Base-by-base conservation (phyloP, 805 yeast genomes). In the Starmerella sp. region DNA sequence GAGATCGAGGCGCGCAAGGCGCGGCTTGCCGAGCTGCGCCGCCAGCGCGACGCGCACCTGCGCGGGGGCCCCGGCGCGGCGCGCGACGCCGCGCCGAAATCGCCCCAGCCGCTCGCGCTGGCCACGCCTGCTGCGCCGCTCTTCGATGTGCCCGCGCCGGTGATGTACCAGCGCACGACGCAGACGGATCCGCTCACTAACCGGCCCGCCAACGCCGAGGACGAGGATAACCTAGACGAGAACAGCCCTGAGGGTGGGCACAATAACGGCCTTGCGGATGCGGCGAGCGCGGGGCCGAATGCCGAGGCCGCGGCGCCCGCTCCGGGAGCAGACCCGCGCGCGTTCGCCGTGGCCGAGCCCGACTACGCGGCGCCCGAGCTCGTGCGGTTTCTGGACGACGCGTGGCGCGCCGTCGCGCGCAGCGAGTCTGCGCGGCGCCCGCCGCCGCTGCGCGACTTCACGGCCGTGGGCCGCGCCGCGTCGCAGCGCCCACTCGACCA, bases 1-100 rank as follows among this genome's bases (percentile, higher is more conserved):
- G 75, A 75, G 60, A 72, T 81, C 44, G 84, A 80, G 62, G 78
- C 77, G 52, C 79, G 80, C 59, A 69, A 73, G 54, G 75, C 72
- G 46, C 72, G 75, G 52, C 65, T 81, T 36, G 78, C 77, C 35
- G 79, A 77, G 64, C 70, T 81, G n/a, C 67, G 80, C 37, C 72
- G 71, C 39, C 75, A 73, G 60, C 64, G 83, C 35, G 75, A 70
- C 10, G 59, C 56, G 29, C 51, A 69, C 29, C 10, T 38, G 64
- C 39, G 55, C 48, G 17, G 31, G 3, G 41, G 29, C 31, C 28
- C 35, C 8, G 47, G 11, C 30, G 14, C 35, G 8, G 31, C 6
- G 14, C 7, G 11, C 7, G 66, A 32, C 54, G 59, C 28, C 47
- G 60, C 34, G 13, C 56, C 56, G 13, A 50, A 9, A 22, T 46